Evolutionary conservation across 306 rosid species (phyloP).

Genomic region (Castanea crenata): DNA sequence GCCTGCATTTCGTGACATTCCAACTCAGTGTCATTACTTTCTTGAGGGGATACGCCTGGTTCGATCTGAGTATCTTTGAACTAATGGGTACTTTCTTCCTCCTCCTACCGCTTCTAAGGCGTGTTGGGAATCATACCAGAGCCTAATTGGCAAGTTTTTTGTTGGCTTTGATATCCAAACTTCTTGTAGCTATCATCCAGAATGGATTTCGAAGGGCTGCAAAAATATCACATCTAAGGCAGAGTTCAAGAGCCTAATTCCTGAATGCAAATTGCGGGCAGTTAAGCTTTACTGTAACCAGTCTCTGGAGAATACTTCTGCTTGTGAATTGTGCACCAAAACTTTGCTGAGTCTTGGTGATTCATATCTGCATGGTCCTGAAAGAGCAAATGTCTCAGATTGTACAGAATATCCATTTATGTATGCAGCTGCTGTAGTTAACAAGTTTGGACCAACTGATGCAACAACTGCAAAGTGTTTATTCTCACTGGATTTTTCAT

Average conservation of each 20-base stretch:
- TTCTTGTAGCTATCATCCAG: constrained; percentile 8
- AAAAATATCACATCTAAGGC: neutral
- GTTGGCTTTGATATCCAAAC: constrained; percentile 2
- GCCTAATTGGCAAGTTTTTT: neutral
- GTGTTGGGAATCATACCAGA: constrained; percentile 20
- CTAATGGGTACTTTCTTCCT: constrained; percentile 2
- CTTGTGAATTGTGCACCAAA: constrained; percentile 15
- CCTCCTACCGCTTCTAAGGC: neutral
- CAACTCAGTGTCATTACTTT: constrained; percentile 10
- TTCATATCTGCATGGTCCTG: neutral
- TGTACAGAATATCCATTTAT: constrained; percentile 23
- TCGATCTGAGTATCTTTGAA: constrained; percentile 21
- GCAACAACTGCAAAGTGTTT: constrained; percentile 25
- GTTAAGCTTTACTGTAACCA: constrained; percentile 18
- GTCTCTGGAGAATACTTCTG: constrained; percentile 1
- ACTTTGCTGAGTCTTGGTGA: neutral
- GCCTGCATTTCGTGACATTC: neutral
- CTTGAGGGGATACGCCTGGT: constrained; percentile 20
- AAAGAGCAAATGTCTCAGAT: neutral
- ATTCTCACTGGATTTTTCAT: constrained; percentile 17
- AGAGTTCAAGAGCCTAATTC: constrained; percentile 17
- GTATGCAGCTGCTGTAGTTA: constrained; percentile 30
- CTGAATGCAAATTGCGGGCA: constrained; percentile 1
- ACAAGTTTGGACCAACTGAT: constrained; percentile 19
- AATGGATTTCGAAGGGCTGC: constrained; percentile 23